Percentiles rank a stretch among this genome's conserved stretches.
Evolutionary conservation across 805 yeast species (phyloP).

Genomic region (Metschnikowia corniflorae): DNA sequence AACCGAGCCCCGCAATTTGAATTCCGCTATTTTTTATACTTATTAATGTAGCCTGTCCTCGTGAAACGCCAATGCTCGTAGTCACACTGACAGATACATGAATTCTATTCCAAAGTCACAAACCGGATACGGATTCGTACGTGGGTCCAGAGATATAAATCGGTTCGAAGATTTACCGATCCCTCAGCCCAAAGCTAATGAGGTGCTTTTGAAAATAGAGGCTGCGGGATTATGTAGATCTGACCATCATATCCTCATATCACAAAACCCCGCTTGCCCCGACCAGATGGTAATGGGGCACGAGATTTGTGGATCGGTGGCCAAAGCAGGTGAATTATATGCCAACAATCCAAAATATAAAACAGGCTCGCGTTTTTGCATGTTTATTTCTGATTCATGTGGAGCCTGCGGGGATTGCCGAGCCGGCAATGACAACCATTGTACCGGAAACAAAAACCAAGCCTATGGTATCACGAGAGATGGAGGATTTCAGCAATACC

Average conservation of each 20-base stretch:
- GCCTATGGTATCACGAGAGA: conserved; percentile 37
- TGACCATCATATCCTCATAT: conserved; percentile 36
- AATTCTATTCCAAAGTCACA: conserved; percentile 29
- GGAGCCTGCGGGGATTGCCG: conserved; percentile 36
- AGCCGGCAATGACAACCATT: conserved; percentile 31
- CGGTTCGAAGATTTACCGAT: conserved; percentile 30
- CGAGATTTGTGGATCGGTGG: conserved; percentile 40
- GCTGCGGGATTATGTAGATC: conserved; percentile 44
- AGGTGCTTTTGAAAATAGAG: conserved; percentile 37
- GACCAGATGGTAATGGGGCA: conserved; percentile 42
- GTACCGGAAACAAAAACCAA: conserved; percentile 14
- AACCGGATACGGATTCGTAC: conserved; percentile 30
- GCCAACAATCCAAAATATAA: conserved; percentile 22
- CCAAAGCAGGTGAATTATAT: conserved; percentile 27
- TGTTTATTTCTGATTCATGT: conserved; percentile 31
- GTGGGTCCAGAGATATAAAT: conserved; percentile 24
- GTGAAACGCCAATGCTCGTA: too few species aligned
- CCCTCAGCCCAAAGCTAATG: conserved; percentile 25
- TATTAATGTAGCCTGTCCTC: too few species aligned
- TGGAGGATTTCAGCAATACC: conserved; percentile 42
- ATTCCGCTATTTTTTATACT: too few species aligned
- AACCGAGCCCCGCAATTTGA: too few species aligned
- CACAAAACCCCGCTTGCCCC: conserved; percentile 18
- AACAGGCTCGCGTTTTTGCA: conserved; percentile 29
- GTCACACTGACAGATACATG: too few species aligned